Evolutionary conservation across 2,329 filamentous ascomycete species (phyloP).

Genomic region (Penicillium sclerotigenum): DNA sequence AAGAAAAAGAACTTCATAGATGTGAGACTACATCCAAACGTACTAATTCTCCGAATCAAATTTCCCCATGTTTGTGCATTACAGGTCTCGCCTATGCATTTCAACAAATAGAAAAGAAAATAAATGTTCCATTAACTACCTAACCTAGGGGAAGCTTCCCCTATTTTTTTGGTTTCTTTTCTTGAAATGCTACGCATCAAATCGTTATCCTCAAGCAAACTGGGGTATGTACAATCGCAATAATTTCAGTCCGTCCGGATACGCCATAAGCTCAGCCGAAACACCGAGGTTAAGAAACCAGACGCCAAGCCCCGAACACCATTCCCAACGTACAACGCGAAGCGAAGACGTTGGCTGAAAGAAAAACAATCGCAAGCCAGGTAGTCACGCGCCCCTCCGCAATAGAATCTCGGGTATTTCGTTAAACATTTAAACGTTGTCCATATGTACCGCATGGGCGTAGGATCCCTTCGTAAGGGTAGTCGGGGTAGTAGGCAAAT

Average conservation of each 20-base stretch:
- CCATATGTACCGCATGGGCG: background rate
- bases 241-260: background rate
- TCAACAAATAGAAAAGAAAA: background rate
- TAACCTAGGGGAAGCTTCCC: no score
- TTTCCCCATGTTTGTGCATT: constrained; percentile 3
- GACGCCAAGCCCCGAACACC: background rate
- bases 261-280: background rate
- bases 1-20: background rate
- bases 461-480: background rate
- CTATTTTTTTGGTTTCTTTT: background rate
- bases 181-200: background rate
- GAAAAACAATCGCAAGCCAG: background rate
- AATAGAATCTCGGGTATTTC: background rate
- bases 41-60: constrained; percentile 12
- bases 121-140: background rate
- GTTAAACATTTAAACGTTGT: background rate
- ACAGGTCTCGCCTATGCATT: background rate
- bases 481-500: background rate
- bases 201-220: background rate
- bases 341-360: background rate
- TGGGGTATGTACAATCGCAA: background rate
- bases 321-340: background rate
- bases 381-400: background rate
- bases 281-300: background rate
- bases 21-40: background rate